A percentile compares a stretch with the other conserved stretches of the same genome.
These are phyloP conservation scores for Rhodotorula glutinis DNA, from an alignment of 1,284 basidiomycete species.

Conservation along the genomic window DNA sequence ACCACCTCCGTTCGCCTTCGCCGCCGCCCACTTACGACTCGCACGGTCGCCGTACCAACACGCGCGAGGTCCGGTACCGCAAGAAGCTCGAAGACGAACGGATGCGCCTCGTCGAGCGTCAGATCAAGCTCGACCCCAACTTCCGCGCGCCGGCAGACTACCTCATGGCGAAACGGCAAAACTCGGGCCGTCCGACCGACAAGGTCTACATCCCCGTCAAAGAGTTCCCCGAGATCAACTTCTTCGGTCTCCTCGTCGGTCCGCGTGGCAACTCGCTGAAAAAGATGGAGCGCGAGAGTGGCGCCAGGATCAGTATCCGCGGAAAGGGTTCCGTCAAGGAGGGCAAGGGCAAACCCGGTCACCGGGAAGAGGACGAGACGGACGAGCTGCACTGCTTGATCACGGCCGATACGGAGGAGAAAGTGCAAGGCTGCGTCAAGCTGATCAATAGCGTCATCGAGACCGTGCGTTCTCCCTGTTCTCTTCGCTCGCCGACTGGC, in stretches of 20 bases:
- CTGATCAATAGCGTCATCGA: constrained; percentile 98
- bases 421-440: constrained; percentile 83
- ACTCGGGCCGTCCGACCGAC: constrained; percentile 84
- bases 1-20: constrained; percentile 75
- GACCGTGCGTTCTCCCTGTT: constrained; percentile 62
- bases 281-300: constrained; percentile 97
- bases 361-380: constrained; percentile 81
- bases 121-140: constrained; percentile 95
- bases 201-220: constrained; percentile 99
- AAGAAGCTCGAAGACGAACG: constrained; percentile 95
- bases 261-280: constrained; percentile 98
- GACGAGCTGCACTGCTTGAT: constrained; percentile 99
- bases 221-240: constrained; percentile 99
- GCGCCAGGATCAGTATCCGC: constrained; percentile 96
- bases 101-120: constrained; percentile 85
- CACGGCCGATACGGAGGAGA: constrained; percentile 85
- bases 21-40: constrained; percentile 96
- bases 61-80: constrained; percentile 93
- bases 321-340: constrained; percentile 99
- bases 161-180: constrained; percentile 75
- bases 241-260: constrained; percentile 96
- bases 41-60: constrained; percentile 96
- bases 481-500: constrained; percentile 27
- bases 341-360: constrained; percentile 61
- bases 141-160: constrained; percentile 95